These are phyloP conservation scores for Kluyveromyces nonfermentans DNA, from an alignment of 805 yeast genomes.

Conservation along the genomic window DNA sequence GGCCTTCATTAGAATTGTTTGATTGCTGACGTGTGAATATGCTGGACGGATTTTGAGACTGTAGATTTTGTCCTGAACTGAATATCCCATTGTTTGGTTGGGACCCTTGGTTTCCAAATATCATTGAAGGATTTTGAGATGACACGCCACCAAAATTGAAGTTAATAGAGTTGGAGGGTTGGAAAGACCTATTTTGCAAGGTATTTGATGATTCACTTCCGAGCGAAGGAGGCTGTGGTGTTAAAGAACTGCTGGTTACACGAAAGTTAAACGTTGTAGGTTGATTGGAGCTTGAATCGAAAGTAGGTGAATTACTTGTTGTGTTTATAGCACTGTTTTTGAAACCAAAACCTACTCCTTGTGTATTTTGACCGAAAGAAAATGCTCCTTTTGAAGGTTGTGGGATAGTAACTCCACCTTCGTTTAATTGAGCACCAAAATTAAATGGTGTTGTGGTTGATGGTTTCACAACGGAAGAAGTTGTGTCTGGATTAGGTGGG, in stretches of 20 bases:
- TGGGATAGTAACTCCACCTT: not conserved
- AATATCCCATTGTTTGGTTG: constrained; percentile 16
- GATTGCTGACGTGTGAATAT: constrained; percentile 2
- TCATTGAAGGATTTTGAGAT: constrained; percentile 7
- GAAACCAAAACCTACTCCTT: constrained; percentile 7
- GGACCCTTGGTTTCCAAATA: constrained; percentile 5
- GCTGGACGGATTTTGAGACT: constrained; percentile 4
- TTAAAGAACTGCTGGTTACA: constrained; percentile 5
- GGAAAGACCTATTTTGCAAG: constrained; percentile 11
- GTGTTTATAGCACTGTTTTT: constrained; percentile 5
- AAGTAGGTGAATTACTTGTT: constrained; percentile 14
- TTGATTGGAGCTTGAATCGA: constrained; percentile 14
- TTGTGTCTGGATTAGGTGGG: not conserved
- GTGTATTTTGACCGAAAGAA: constrained; percentile 8
- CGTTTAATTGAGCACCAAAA: not conserved
- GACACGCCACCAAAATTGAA: constrained; percentile 18
- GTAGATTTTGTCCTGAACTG: constrained; percentile 11
- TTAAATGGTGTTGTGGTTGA: constrained; percentile 6
- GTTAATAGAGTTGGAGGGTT: constrained; percentile 21
- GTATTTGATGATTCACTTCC: constrained; percentile 6
- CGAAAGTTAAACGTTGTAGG: constrained; percentile 7
- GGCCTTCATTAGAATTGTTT: not conserved
- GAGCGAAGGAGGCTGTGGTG: constrained; percentile 7
- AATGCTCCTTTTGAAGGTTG: constrained; percentile 5
- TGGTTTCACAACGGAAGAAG: not conserved